A percentile compares a stretch with the other conserved stretches of the same genome.
Conservation (phyloP, 805 yeast species). For the Candida ipomoeae region DNA sequence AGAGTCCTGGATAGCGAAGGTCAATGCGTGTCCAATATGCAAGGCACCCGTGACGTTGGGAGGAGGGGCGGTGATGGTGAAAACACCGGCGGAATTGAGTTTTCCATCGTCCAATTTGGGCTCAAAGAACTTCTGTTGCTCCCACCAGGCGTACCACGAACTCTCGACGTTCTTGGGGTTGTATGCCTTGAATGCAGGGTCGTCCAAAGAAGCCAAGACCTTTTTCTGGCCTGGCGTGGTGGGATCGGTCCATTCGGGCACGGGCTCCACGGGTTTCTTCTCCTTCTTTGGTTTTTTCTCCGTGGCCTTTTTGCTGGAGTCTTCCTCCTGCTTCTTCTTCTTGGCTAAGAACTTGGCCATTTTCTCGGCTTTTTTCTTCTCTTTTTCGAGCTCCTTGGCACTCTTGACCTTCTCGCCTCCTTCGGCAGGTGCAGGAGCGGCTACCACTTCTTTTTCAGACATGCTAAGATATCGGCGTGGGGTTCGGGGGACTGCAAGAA, state of each 20-base stretch:
- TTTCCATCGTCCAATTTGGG: constrained; percentile 81
- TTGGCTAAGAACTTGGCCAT: constrained; percentile 84
- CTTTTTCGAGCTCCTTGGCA: constrained; percentile 80
- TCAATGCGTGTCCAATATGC: constrained; percentile 97
- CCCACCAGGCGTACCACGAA: constrained; percentile 99
- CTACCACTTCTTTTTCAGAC: constrained; percentile 12
- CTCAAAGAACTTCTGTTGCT: constrained; percentile 75
- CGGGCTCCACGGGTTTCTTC: constrained; percentile 63
- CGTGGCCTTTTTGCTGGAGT: constrained; percentile 35
- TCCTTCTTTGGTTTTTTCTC: constrained; percentile 64
- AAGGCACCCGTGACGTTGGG: constrained; percentile 98
- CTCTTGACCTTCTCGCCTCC: constrained; percentile 42
- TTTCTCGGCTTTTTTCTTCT: constrained; percentile 83
- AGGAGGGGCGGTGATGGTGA: constrained; percentile 97
- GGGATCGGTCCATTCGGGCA: constrained; percentile 80
- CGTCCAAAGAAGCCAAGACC: constrained; percentile 77
- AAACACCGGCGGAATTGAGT: constrained; percentile 74
- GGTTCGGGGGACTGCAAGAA: constrained; percentile 7
- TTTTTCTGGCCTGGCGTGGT: constrained; percentile 92
- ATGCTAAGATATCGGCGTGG: constrained; percentile 9
- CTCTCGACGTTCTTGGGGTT: constrained; percentile 90
- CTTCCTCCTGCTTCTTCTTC: constrained; percentile 52
- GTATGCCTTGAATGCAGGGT: constrained; percentile 91
- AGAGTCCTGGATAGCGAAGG: constrained; percentile 91
- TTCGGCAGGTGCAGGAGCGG: constrained; percentile 2